Percentiles rank a stretch among this genome's conserved stretches.
Conservation (phyloP, 108 stramenopile genomes). For the Ochromonas danica region DNA sequence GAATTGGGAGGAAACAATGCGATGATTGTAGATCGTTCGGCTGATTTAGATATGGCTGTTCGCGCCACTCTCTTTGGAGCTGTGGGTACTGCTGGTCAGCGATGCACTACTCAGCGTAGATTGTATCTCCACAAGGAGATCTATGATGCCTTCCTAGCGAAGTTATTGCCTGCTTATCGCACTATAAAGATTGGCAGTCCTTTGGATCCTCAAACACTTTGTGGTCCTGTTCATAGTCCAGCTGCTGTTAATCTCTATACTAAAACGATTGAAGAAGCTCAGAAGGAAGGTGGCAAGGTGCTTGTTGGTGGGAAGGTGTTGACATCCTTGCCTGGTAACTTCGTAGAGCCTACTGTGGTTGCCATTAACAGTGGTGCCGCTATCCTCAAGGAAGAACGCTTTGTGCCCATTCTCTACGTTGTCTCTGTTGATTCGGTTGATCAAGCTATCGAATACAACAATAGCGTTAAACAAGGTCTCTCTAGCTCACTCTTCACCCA, state of each 20-base stretch:
- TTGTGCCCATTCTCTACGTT: conserved; percentile 51
- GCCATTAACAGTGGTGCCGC: conserved; percentile 33
- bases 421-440: conserved; percentile 42
- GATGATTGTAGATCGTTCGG: conserved; percentile 40
- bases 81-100: conserved; percentile 56
- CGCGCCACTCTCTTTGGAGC: conserved; percentile 48
- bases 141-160: conserved; percentile 46
- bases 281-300: conserved; percentile 45
- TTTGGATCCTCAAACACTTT: conserved; percentile 39
- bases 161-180: conserved; percentile 38
- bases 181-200: conserved; percentile 47
- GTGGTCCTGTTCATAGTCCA: conserved; percentile 45
- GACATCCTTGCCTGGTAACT: conserved; percentile 36
- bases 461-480: conserved; percentile 45
- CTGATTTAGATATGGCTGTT: conserved; percentile 48
- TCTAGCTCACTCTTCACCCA: conserved; percentile 46
- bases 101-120: conserved; percentile 54
- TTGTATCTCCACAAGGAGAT: conserved; percentile 47
- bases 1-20: conserved; percentile 55
- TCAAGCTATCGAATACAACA: conserved; percentile 47
- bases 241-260: conserved; percentile 30
- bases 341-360: conserved; percentile 48
- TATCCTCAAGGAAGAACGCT: conserved; percentile 49
- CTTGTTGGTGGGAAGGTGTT: conserved; percentile 20
- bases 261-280: conserved; percentile 21